phyloP scores from a whole-genome alignment of 129 eudicot genomes.

The Chrysanthemum seticuspe region DNA sequence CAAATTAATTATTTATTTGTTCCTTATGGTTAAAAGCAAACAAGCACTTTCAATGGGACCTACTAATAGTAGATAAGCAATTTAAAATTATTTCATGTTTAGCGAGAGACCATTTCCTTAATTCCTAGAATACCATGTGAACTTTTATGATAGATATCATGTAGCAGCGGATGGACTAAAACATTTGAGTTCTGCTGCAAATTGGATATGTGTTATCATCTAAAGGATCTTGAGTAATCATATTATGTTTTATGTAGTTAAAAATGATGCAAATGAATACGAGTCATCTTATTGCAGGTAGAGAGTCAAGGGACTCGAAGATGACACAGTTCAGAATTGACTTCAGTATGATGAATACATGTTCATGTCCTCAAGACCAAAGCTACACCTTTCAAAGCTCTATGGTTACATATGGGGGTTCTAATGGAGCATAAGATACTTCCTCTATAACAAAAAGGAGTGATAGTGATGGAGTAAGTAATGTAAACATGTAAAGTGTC shows the following conservation, averaged over 20 bases:
- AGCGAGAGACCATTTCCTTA: not conserved
- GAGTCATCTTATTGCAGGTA: conserved; percentile 36
- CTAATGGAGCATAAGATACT: conserved; percentile 72
- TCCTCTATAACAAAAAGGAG: conserved; percentile 59
- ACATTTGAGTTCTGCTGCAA: not conserved
- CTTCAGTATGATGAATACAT: conserved; percentile 29
- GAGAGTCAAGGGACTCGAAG: conserved; percentile 49
- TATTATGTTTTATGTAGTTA: not conserved
- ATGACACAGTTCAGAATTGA: conserved; percentile 37
- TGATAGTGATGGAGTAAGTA: conserved; percentile 87
- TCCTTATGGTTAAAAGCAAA: no score
- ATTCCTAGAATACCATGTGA: no score
- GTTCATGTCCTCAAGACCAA: conserved; percentile 44
- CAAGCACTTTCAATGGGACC: no score
- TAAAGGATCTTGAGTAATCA: not conserved
- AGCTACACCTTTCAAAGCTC: conserved; percentile 77
- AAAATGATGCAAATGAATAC: not conserved
- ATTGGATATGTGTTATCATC: no score
- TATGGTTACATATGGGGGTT: conserved; percentile 76
- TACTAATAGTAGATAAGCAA: no score
- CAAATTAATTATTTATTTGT: no score
- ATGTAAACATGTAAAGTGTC: no score
- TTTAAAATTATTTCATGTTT: conserved; percentile 3
- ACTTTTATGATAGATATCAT: not conserved
- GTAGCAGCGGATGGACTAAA: not conserved